Base-by-base conservation (phyloP, 192 early-diverging fungal genomes). In the Rhizophlyctis rosea region DNA sequence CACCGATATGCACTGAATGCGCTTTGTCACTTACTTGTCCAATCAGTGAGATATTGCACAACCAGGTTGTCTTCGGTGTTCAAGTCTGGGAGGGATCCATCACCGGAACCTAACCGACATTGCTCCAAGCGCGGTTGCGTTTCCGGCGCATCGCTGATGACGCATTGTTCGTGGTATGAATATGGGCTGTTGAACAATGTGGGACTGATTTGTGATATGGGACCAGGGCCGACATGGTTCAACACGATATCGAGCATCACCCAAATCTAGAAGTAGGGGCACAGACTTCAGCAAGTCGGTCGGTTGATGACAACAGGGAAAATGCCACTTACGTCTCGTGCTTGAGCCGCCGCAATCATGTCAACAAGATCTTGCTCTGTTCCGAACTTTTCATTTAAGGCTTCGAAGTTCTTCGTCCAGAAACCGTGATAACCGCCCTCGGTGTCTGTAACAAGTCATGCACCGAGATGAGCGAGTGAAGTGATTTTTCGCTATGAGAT, bases 321-420 rank as follows among this genome's bases (percentile, higher is more conserved):
- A 44, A 44, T 7, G 18, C 39, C 7, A 44, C 39, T 13, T 44
- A 44, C 39, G 5, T 24, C 36, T 7, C 29, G 35, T 3, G 68
- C 36, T 34, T 79, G 79, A n/a, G 72, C 71, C 18, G 59, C 78
- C 4, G 21, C 24, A 1, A 78, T 63, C 16, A 80, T 47, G 11
- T 57, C 48, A n/a, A 50, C 30, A 9, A 80, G 47, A 4, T 80
- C 79, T 28, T 77, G 14, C 16, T 52, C 35, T 1, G 76, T 65
- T 13, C 78, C 78, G 71, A 82, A 80, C 25, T 81, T 55, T 21
- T 30, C 13, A 51, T 82, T 78, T 13, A 82, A 29, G 21, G 34
- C 21, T n/a, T 70, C 33, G 25, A 82, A 63, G 27, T 80, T 67
- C 16, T 39, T 57, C 11, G 78, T 58, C 73, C 75, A 78, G 64